These are phyloP conservation scores for Xenoacremonium recifei DNA, from an alignment of 2,329 filamentous ascomycete genomes.

Conservation along the genomic window DNA sequence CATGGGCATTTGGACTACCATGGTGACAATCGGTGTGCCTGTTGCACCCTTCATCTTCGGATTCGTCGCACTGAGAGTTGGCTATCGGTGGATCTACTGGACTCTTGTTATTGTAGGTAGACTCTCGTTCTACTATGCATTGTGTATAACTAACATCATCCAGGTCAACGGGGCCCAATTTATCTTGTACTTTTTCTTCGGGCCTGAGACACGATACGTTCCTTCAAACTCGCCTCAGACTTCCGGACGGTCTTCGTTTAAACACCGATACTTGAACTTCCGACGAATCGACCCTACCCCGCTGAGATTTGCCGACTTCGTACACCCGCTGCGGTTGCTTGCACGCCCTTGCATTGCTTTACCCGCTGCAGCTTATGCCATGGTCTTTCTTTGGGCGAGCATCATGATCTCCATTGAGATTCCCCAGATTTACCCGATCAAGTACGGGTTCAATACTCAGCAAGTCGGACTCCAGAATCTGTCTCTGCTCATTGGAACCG, in stretches of 20 bases:
- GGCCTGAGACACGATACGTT: slow-evolving; percentile 17
- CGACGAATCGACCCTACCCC: slow-evolving; percentile 14
- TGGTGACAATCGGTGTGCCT: slow-evolving; percentile 20
- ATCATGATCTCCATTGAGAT: slow-evolving; percentile 52
- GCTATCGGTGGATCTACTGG: slow-evolving; percentile 60
- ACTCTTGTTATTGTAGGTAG: slow-evolving; percentile 48
- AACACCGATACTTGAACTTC: slow-evolving; percentile 5
- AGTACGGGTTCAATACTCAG: slow-evolving; percentile 56
- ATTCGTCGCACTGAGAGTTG: slow-evolving; percentile 48
- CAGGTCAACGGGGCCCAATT: slow-evolving; percentile 17
- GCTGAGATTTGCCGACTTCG: slow-evolving; percentile 8
- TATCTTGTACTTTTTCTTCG: slow-evolving; percentile 15
- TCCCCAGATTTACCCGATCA: slow-evolving; percentile 54
- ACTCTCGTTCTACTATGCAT: too few relatives aligned
- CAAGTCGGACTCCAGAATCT: slow-evolving; percentile 59
- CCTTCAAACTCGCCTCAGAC: background rate
- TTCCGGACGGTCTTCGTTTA: background rate
- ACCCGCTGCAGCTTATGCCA: slow-evolving; percentile 51
- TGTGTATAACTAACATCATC: too few relatives aligned
- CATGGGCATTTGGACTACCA: slow-evolving; percentile 19
- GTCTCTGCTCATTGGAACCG: slow-evolving; percentile 53
- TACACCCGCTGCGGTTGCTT: slow-evolving; percentile 10
- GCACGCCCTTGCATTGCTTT: slow-evolving; percentile 7
- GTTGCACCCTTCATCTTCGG: slow-evolving; percentile 38
- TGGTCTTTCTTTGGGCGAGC: slow-evolving; percentile 50